Percentiles rank a stretch among this genome's conserved stretches.
These are phyloP conservation scores for Stephanocyclus meneghinianus DNA, from an alignment of 352 stramenopile species.

Conservation along the genomic window DNA sequence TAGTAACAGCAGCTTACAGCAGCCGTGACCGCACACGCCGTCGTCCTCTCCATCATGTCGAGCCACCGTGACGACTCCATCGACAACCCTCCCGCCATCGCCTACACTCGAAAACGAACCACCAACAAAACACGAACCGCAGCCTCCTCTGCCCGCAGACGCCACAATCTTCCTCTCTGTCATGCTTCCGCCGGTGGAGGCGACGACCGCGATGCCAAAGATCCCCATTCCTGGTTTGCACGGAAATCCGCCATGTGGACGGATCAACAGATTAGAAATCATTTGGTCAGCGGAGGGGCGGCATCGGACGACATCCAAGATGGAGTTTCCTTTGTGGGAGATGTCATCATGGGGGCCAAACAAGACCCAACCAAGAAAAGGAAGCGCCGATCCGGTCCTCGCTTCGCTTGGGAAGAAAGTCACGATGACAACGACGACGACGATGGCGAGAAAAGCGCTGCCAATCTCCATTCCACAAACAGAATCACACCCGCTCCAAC, in stretches of 20 bases:
- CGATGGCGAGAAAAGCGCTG: conserved; percentile 1
- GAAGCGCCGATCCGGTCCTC: conserved; percentile 4
- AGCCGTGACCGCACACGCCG: too few species aligned
- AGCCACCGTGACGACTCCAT: background rate
- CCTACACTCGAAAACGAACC: conserved; percentile 42
- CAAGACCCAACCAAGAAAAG: conserved; percentile 18
- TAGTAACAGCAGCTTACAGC: too few species aligned
- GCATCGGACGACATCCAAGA: background rate
- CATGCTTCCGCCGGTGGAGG: conserved; percentile 6
- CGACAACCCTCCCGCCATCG: conserved; percentile 12
- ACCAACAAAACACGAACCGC: conserved; percentile 37
- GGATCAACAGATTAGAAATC: conserved; percentile 36
- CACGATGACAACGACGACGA: conserved; percentile 4
- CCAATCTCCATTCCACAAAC: conserved; percentile 1
- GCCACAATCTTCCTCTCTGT: conserved; percentile 30
- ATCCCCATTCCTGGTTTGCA: conserved; percentile 39
- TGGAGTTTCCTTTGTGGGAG: conserved; percentile 36
- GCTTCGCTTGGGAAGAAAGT: conserved; percentile 46
- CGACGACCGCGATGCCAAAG: background rate
- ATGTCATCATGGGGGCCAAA: conserved; percentile 33
- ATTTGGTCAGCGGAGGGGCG: conserved; percentile 30
- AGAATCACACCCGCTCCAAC: conserved; percentile 31
- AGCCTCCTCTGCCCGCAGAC: conserved; percentile 34
- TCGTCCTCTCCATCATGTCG: too few species aligned
- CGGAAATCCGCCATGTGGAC: conserved; percentile 43